Evolutionary conservation across 345 rosid species (phyloP).

Genomic region (Melastoma malabathricum): DNA sequence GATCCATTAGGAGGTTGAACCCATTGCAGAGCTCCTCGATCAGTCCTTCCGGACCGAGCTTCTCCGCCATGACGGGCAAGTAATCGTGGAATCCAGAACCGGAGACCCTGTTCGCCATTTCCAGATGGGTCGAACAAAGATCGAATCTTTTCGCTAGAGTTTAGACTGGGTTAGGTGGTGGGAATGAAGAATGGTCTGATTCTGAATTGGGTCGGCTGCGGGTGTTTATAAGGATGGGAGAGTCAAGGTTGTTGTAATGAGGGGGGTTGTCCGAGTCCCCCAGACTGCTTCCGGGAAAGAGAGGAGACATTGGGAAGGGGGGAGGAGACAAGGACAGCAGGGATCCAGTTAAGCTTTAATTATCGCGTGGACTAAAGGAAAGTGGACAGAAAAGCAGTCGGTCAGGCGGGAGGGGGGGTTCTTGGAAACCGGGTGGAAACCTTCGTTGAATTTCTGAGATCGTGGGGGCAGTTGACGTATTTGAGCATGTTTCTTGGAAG

Average conservation of each 20-base stretch:
- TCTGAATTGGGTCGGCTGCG: neutral
- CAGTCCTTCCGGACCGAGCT: slow-evolving; percentile 71
- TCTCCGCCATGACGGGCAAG: slow-evolving; percentile 66
- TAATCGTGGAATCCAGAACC: slow-evolving; percentile 36
- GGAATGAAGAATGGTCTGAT: neutral
- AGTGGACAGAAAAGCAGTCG: too few relatives aligned
- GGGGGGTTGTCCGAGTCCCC: too few relatives aligned
- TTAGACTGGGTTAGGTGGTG: neutral
- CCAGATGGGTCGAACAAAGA: neutral
- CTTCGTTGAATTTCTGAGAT: too few relatives aligned
- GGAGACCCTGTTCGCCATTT: slow-evolving; percentile 29
- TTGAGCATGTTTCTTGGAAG: too few relatives aligned
- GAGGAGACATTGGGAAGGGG: too few relatives aligned
- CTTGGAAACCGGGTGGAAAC: too few relatives aligned
- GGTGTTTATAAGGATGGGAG: slow-evolving; percentile 7
- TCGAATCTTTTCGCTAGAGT: slow-evolving; percentile 3
- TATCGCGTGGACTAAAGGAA: too few relatives aligned
- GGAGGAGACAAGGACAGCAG: slow-evolving; percentile 1
- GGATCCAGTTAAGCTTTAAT: too few relatives aligned
- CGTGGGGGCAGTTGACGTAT: too few relatives aligned
- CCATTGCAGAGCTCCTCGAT: slow-evolving; percentile 76
- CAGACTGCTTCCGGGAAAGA: too few relatives aligned
- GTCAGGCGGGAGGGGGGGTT: too few relatives aligned
- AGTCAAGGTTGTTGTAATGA: neutral
- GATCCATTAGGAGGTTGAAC: slow-evolving; percentile 55